Evolutionary conservation across 345 rosid species (phyloP).

Genomic region (Cardiospermum halicacabum): DNA sequence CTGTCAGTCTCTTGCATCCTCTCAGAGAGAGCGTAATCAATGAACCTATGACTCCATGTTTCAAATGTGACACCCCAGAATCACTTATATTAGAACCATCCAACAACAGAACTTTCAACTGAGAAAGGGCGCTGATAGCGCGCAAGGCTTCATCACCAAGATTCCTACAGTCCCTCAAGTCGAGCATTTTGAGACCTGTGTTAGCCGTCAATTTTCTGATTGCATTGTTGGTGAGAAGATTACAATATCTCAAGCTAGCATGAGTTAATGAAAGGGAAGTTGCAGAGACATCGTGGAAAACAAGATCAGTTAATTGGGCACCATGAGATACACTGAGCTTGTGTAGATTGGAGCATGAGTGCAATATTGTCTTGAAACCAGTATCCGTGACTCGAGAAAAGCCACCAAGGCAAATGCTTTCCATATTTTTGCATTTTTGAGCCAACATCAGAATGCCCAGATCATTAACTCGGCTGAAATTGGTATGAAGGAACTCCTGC

Average conservation of each 20-base stretch:
- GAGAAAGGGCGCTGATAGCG: constrained; percentile 52
- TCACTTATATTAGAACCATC: constrained; percentile 72
- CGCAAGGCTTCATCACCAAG: constrained; percentile 69
- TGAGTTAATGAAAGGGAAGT: constrained; percentile 72
- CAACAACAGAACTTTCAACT: constrained; percentile 52
- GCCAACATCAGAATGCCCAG: constrained; percentile 92
- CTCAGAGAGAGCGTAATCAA: constrained; percentile 67
- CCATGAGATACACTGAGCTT: constrained; percentile 77
- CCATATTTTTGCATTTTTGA: constrained; percentile 70
- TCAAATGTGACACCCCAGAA: constrained; percentile 49
- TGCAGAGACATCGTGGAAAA: constrained; percentile 84
- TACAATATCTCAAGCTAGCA: constrained; percentile 82
- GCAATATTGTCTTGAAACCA: constrained; percentile 79
- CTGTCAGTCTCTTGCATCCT: constrained; percentile 87
- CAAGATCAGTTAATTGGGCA: constrained; percentile 69
- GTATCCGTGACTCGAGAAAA: constrained; percentile 88
- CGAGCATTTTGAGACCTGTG: constrained; percentile 51
- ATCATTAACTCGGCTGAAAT: constrained; percentile 80
- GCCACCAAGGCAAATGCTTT: constrained; percentile 83
- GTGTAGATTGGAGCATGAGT: constrained; percentile 72
- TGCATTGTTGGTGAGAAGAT: constrained; percentile 69
- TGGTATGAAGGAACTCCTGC: constrained; percentile 65
- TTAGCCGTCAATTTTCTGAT: constrained; percentile 56
- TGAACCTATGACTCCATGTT: constrained; percentile 46
- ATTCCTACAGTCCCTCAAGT: constrained; percentile 72